phyloP scores from a whole-genome alignment of 768 basidiomycete species.

The Naganishia antarctica region DNA sequence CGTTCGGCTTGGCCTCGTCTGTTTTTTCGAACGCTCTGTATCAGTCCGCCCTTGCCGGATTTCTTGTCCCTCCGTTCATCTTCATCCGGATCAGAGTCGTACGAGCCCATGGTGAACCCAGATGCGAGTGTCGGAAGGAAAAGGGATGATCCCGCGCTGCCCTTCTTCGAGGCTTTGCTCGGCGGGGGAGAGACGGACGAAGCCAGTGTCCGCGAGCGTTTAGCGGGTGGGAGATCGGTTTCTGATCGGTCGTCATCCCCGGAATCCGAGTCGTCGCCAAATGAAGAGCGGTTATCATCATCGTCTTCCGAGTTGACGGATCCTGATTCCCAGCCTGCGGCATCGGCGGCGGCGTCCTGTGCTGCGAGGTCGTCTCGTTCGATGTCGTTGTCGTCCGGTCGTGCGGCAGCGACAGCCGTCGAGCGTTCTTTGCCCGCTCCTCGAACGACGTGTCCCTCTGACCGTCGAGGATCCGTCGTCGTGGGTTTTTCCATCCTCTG shows the following conservation, averaged over 20 bases:
- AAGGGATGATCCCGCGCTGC: conserved; percentile 54
- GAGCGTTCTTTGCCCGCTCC: too few species aligned
- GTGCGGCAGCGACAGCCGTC: too few species aligned
- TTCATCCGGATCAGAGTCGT: conserved; percentile 64
- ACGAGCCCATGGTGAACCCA: conserved; percentile 75
- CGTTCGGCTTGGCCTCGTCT: conserved; percentile 89
- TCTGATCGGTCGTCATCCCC: conserved; percentile 30
- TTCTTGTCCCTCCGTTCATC: conserved; percentile 58
- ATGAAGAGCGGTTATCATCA: conserved; percentile 31
- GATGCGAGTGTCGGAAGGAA: conserved; percentile 86
- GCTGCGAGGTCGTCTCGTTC: conserved; percentile 42
- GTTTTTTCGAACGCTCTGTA: conserved; percentile 65
- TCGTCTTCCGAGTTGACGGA: conserved; percentile 47
- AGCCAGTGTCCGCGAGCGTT: background rate
- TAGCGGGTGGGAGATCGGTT: conserved; percentile 22
- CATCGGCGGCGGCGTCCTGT: conserved; percentile 36
- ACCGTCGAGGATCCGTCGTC: conserved; percentile 6
- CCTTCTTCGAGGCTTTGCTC: conserved; percentile 25
- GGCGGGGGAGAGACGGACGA: background rate
- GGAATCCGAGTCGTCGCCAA: conserved; percentile 33
- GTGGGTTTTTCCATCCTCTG: conserved; percentile 30
- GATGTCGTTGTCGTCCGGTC: too few species aligned
- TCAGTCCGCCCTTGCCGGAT: conserved; percentile 42
- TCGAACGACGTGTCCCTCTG: too few species aligned
- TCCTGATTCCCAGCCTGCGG: conserved; percentile 47